Conservation (phyloP, 768 basidiomycete species). For the Calocera viscosa region DNA sequence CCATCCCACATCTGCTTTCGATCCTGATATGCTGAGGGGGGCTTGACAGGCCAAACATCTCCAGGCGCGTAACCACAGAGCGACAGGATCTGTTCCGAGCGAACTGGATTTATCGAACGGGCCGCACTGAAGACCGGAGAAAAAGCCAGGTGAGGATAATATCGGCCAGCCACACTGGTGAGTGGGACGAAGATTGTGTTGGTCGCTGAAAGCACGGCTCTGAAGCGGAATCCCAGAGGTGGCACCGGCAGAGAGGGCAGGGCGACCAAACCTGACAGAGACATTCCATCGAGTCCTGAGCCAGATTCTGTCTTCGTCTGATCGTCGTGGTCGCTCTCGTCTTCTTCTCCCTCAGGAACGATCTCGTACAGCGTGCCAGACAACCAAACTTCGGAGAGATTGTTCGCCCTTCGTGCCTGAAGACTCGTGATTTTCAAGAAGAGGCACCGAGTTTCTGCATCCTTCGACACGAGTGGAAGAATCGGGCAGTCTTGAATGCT, state of each 20-base stretch:
- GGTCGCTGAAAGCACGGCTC: not conserved
- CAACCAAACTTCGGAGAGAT: not conserved
- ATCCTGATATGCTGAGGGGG: not conserved
- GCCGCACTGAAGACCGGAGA: not conserved
- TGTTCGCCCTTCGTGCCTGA: not conserved
- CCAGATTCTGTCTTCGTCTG: not conserved
- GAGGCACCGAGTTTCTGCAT: not conserved
- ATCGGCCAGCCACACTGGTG: not conserved
- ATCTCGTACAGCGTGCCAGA: not conserved
- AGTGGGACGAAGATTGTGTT: not conserved
- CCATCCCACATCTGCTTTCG: constrained; percentile 1
- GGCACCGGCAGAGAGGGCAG: not conserved
- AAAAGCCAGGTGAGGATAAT: not conserved
- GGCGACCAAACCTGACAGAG: not conserved
- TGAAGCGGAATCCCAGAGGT: not conserved
- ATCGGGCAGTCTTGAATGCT: not conserved
- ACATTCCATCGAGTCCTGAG: not conserved
- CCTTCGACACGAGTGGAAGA: not conserved
- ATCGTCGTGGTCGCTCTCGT: not conserved
- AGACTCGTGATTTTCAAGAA: not conserved
- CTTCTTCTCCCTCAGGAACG: not conserved
- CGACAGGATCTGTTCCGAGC: not conserved
- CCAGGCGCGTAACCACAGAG: not conserved
- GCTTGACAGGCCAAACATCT: not conserved
- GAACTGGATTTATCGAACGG: not conserved